Evolutionary conservation across 2,329 filamentous ascomycete genomes (phyloP).

Genomic region (Fusarium fracticaudum): DNA sequence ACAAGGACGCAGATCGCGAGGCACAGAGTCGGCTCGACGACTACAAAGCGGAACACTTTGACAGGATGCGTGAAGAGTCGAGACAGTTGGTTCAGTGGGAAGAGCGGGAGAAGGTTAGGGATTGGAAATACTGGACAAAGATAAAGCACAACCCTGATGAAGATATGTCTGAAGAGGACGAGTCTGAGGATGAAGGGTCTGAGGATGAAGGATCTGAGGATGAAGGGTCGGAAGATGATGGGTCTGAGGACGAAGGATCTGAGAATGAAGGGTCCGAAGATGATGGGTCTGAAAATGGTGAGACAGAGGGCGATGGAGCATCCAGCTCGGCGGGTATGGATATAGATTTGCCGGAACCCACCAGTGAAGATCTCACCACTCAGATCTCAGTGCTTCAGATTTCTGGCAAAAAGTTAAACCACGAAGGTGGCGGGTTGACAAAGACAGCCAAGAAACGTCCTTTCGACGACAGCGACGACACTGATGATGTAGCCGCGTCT

Average conservation of each 20-base stretch:
- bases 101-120: background rate
- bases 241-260: rapidly evolving
- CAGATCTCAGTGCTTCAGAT: background rate
- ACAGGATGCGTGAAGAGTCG: background rate
- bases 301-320: background rate
- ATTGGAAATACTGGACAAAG: background rate
- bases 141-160: background rate
- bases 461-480: background rate
- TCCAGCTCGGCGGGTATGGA: background rate
- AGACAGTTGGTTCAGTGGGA: background rate
- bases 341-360: background rate
- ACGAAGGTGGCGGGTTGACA: background rate
- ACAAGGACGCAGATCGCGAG: background rate
- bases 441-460: background rate
- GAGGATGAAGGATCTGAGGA: rapidly evolving
- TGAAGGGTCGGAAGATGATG: rapidly evolving
- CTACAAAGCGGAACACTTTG: background rate
- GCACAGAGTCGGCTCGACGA: background rate
- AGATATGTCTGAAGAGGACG: background rate
- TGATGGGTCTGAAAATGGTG: background rate
- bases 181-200: background rate
- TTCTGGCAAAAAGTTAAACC: too few relatives aligned
- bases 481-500: background rate
- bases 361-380: background rate
- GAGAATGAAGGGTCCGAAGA: rapidly evolving